These are phyloP conservation scores for Nothomitra cinnamomea DNA, from an alignment of 2,329 filamentous ascomycete species.

Conservation along the genomic window DNA sequence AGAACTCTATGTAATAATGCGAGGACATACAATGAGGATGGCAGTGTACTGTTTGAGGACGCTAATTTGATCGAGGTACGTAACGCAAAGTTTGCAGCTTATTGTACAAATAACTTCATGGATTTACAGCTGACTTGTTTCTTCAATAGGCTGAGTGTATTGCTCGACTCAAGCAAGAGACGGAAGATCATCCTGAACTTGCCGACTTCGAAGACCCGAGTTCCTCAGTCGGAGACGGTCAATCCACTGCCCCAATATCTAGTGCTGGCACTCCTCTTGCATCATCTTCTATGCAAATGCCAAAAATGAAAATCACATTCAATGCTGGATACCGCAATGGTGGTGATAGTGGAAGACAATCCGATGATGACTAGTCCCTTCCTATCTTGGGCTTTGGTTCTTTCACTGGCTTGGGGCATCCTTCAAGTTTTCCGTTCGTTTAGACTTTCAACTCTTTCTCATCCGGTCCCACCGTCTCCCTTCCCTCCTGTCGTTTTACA, in stretches of 20 bases:
- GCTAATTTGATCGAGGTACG: constrained; percentile 83
- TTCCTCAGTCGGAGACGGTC: constrained; percentile 7
- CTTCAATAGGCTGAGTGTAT: constrained; percentile 29
- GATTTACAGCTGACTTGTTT: not conserved
- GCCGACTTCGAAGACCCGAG: constrained; percentile 5
- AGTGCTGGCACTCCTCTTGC: constrained; percentile 49
- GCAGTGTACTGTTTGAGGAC: constrained; percentile 79
- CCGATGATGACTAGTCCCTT: constrained; percentile 33
- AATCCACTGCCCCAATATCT: constrained; percentile 28
- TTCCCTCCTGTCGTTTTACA: too few relatives aligned
- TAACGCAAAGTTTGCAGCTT: constrained; percentile 4
- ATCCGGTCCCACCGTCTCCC: too few relatives aligned
- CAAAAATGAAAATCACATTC: constrained; percentile 54
- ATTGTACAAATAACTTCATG: constrained; percentile 3
- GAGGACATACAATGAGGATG: constrained; percentile 91
- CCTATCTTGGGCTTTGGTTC: not conserved
- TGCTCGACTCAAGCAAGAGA: constrained; percentile 35
- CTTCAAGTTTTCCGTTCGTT: not conserved
- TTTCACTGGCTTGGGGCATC: not conserved
- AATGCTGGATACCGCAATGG: constrained; percentile 26
- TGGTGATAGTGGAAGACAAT: constrained; percentile 28
- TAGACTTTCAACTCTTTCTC: too few relatives aligned
- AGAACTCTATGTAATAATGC: constrained; percentile 78
- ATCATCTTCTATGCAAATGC: constrained; percentile 33
- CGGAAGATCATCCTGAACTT: constrained; percentile 36